Evolutionary conservation across 2,329 filamentous ascomycete genomes (phyloP).

Genomic region (Aspergillus eucalypticola): DNA sequence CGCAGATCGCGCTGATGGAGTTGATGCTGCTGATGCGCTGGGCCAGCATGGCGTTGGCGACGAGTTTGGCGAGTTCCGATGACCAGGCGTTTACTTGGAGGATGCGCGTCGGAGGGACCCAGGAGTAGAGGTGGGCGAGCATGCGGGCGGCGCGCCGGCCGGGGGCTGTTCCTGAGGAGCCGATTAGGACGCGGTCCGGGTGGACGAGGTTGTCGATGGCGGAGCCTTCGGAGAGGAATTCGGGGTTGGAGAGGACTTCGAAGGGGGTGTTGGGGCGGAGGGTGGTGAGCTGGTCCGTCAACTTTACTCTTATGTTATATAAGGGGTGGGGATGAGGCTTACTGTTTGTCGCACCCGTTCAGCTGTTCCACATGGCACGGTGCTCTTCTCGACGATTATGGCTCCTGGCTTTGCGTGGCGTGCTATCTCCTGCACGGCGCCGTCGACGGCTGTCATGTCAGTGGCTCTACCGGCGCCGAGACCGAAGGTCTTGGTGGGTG

Average conservation of each 20-base stretch:
- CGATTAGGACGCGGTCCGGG: slow-evolving; percentile 75
- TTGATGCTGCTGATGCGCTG: slow-evolving; percentile 82
- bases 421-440: slow-evolving; percentile 67
- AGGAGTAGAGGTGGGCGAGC: slow-evolving; percentile 68
- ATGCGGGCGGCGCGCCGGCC: slow-evolving; percentile 64
- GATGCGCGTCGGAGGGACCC: slow-evolving; percentile 68
- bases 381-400: slow-evolving; percentile 80
- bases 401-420: slow-evolving; percentile 65
- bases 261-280: slow-evolving; percentile 65
- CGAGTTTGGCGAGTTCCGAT: slow-evolving; percentile 76
- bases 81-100: slow-evolving; percentile 74
- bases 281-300: slow-evolving; percentile 19
- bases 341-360: slow-evolving; percentile 69
- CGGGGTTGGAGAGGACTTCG: slow-evolving; percentile 77
- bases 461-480: slow-evolving; percentile 70
- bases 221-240: slow-evolving; percentile 77
- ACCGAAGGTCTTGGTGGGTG: slow-evolving; percentile 72
- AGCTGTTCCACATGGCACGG: slow-evolving; percentile 74
- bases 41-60: slow-evolving; percentile 76
- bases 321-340: slow-evolving; percentile 25
- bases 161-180: slow-evolving; percentile 61
- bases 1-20: slow-evolving; percentile 76
- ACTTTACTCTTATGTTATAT: background rate
- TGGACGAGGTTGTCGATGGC: slow-evolving; percentile 69
- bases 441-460: slow-evolving; percentile 71